Evolutionary conservation across 2,329 filamentous ascomycete genomes (phyloP).

Genomic region (Cladobotryum mycophilum): DNA sequence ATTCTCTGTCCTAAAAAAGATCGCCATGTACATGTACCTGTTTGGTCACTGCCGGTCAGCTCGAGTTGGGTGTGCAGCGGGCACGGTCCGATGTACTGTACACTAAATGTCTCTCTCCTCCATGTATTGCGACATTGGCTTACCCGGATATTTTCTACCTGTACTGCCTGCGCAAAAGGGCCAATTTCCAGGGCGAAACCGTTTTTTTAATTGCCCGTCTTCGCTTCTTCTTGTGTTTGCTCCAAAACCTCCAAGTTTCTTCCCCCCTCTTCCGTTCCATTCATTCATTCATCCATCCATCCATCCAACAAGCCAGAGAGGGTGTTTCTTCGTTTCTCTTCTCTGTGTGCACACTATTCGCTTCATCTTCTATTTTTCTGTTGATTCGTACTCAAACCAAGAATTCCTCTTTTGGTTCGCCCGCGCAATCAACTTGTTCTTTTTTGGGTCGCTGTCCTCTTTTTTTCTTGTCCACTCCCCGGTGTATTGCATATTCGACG

Average conservation of each 20-base stretch:
- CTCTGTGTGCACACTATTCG: conserved; percentile 1
- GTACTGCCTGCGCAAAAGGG: conserved; percentile 11
- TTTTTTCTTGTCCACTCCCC: conserved; percentile 20
- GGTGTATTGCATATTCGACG: conserved; percentile 31
- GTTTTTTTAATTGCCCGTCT: conserved; percentile 27
- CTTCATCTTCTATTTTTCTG: conserved; percentile 12
- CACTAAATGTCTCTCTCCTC: neutral
- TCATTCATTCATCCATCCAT: conserved; percentile 2
- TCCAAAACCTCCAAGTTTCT: neutral
- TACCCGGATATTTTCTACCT: neutral
- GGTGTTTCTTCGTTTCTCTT: neutral
- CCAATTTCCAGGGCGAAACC: conserved; percentile 21
- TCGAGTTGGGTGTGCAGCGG: neutral
- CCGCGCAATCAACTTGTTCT: conserved; percentile 24
- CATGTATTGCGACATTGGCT: neutral
- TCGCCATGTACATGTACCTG: conserved; percentile 1
- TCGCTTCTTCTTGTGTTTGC: conserved; percentile 10
- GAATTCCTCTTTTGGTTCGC: conserved; percentile 1
- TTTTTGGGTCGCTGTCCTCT: conserved; percentile 12
- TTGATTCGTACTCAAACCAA: conserved; percentile 18
- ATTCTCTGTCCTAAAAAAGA: neutral
- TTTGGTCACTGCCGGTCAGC: neutral
- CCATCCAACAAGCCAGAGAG: neutral
- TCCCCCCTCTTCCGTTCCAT: conserved; percentile 8
- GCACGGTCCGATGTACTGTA: neutral